Evolutionary conservation across 148 eudicot species (phyloP), one percentile per base, ranked within the genome.

Genomic region (Polygonum maritimum): DNA sequence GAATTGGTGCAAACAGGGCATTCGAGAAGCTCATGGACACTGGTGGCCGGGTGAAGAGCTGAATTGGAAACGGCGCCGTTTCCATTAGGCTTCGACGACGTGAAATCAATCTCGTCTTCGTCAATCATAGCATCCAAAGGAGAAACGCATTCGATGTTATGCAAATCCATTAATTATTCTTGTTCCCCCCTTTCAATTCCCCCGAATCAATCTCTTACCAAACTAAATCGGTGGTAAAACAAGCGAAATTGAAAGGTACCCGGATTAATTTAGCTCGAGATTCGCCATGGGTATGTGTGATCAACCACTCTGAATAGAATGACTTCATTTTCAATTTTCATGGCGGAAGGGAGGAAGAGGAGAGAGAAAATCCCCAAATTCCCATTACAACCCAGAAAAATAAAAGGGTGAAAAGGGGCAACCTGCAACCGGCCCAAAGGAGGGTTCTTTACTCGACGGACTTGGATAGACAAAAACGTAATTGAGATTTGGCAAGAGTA

Each of bases 1-100:
- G 97, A 93, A 83, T 89, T 89, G 65, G 92, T 88, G 80, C 98
- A 93, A 85, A 93, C 97, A 76, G 98, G 97, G 76, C 98, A 93
- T 85, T 93, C 92, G 70, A 93, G 94, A 77, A 93, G 94, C 86
- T 93, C 92, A 79, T 93, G 98, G 71, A 93, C 94, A 83, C 92
- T 89, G 9, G 96, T 89, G 8, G 90, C 76, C 1, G 91, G 91
- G 73, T 82, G 91, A 76, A 81, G 75, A 0, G 73, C 45, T 13
- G 77, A 38, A 72, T 71, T 76, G 18, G 72, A 69, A 31, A 76
- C 76, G 31, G 76, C 81, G 63, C 74, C 81, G 55, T 80, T 81
- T 35, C 54, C 74, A 13, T 82, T 84, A 67, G 90, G 83, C 80
- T 87, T 86, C 33, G 84, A 80, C 14, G 92, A 84, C 22, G 87